phyloP scores from a whole-genome alignment of 2,329 filamentous ascomycete species.

The Scorias spongiosa region DNA sequence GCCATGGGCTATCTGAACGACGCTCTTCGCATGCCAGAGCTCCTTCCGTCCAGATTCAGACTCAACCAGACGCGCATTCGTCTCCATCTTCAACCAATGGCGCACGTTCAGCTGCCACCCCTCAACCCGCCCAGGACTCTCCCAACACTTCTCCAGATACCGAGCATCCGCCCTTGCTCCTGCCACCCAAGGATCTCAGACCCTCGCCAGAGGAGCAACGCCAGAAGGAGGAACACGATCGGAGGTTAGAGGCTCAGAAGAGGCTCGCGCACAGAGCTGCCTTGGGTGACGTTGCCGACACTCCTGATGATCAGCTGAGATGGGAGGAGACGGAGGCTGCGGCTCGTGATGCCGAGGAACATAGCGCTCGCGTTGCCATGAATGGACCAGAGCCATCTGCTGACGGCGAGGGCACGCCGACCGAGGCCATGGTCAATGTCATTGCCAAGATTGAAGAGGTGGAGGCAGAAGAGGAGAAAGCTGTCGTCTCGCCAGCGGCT shows the following conservation, averaged over 20 bases:
- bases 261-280: constrained; percentile 28
- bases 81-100: constrained; percentile 50
- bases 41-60: constrained; percentile 16
- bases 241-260: constrained; percentile 34
- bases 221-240: constrained; percentile 40
- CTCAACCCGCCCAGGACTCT: constrained; percentile 40
- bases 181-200: constrained; percentile 17
- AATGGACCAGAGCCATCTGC: constrained; percentile 14
- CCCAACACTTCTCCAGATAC: constrained; percentile 22
- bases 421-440: constrained; percentile 12
- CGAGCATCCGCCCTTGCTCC: constrained; percentile 13
- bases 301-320: constrained; percentile 44
- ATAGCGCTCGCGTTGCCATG: constrained; percentile 22
- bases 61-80: constrained; percentile 21
- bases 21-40: constrained; percentile 23
- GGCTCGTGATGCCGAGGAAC: constrained; percentile 23
- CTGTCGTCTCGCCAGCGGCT: neutral
- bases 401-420: constrained; percentile 6
- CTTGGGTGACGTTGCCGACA: constrained; percentile 30
- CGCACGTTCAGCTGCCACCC: constrained; percentile 58
- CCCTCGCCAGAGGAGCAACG: constrained; percentile 23
- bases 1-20: constrained; percentile 21
- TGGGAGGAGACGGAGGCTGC: constrained; percentile 30
- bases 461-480: neutral
- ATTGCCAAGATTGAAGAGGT: neutral